Evolutionary conservation across 2,329 filamentous ascomycete genomes (phyloP).

Genomic region (Pseudogymnoascus pannorum): DNA sequence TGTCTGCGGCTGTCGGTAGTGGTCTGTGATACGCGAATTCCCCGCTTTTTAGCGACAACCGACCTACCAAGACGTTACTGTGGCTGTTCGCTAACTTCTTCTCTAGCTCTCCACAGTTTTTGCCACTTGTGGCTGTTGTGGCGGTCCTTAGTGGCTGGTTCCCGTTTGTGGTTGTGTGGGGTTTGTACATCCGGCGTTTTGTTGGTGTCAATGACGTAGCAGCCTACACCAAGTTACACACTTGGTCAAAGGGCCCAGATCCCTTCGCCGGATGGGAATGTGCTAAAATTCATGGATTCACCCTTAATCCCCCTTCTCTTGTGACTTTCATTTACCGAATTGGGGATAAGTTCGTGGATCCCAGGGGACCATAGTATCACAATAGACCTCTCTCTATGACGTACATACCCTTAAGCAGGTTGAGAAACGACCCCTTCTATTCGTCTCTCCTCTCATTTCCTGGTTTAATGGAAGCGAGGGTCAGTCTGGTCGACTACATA

Average conservation of each 20-base stretch:
- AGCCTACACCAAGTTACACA: not conserved
- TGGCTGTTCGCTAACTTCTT: not conserved
- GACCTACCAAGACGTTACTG: not conserved
- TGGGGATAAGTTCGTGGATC: not conserved
- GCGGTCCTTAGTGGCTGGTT: not conserved
- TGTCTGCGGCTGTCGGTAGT: not conserved
- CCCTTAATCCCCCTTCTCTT: not conserved
- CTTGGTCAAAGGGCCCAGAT: not conserved
- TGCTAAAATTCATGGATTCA: not conserved
- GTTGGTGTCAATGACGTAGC: not conserved
- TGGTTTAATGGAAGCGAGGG: not conserved
- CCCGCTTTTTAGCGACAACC: not conserved
- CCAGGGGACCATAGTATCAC: not conserved
- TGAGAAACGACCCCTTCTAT: not conserved
- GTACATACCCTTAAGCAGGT: constrained; percentile 1
- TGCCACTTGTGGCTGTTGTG: constrained; percentile 1
- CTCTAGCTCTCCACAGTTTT: constrained; percentile 1
- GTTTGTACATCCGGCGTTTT: not conserved
- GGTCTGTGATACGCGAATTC: not conserved
- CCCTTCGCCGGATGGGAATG: not conserved
- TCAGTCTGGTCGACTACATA: constrained; percentile 7
- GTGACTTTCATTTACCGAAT: not conserved
- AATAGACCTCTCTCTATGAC: not conserved
- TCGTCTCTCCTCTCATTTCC: not conserved
- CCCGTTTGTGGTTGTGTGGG: not conserved